These are phyloP conservation scores for Eimeria maxima DNA, from an alignment of 169 alveolate genomes.

Conservation along the genomic window DNA sequence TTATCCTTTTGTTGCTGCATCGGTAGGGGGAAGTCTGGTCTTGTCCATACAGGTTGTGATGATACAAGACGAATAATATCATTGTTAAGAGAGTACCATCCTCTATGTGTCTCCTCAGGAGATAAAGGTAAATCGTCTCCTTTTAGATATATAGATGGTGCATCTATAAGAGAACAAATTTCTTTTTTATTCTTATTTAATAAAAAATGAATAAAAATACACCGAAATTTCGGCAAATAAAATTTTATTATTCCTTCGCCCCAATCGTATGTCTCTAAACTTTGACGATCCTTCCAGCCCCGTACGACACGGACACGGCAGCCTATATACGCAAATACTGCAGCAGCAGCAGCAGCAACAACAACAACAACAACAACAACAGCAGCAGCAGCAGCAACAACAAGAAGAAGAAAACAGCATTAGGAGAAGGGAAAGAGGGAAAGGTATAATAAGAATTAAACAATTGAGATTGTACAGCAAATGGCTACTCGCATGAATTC, in stretches of 20 bases:
- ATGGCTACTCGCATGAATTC: background rate
- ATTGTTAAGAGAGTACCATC: constrained; percentile 48
- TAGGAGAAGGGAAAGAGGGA: background rate
- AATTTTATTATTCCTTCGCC: constrained; percentile 64
- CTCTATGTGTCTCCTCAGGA: constrained; percentile 73
- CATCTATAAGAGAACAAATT: constrained; percentile 23
- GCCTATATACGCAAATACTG: constrained; percentile 61
- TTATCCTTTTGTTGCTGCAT: constrained; percentile 30
- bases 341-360: background rate
- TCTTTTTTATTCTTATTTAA: background rate
- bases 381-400: background rate
- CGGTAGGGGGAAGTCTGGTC: background rate
- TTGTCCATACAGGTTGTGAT: constrained; percentile 7
- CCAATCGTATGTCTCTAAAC: constrained; percentile 44
- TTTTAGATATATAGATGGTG: constrained; percentile 26
- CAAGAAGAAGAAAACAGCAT: background rate
- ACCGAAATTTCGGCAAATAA: constrained; percentile 37
- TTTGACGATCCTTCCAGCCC: constrained; percentile 36
- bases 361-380: background rate
- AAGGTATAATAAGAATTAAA: background rate
- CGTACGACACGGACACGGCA: constrained; percentile 74
- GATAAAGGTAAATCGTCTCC: constrained; percentile 42
- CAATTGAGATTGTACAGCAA: background rate
- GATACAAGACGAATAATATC: constrained; percentile 57
- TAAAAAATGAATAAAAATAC: constrained; percentile 58